These are phyloP conservation scores for Marasmius fiardii DNA, from an alignment of 1,284 basidiomycete species.

Conservation along the genomic window DNA sequence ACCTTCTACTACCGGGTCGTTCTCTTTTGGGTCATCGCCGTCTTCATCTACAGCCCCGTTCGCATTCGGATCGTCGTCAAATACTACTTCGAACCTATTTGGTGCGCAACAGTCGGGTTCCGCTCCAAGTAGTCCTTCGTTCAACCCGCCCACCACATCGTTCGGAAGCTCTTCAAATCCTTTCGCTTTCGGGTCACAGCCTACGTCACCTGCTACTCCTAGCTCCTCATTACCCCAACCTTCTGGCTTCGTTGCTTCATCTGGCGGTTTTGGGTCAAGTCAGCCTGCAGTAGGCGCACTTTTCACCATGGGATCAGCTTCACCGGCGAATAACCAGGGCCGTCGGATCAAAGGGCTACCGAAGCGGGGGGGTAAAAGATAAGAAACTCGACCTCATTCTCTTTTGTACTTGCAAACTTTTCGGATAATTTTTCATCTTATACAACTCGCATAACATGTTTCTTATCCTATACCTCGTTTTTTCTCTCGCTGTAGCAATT, in stretches of 20 bases:
- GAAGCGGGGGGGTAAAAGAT: constrained; percentile 39
- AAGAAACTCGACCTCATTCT: constrained; percentile 10
- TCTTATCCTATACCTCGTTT: neutral
- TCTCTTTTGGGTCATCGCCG: neutral
- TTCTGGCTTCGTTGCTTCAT: constrained; percentile 8
- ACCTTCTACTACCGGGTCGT: constrained; percentile 4
- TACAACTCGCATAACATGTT: neutral
- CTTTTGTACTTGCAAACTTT: constrained; percentile 7
- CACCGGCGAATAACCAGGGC: constrained; percentile 30
- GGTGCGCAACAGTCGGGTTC: constrained; percentile 26
- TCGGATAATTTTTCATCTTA: neutral
- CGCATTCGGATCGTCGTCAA: constrained; percentile 25
- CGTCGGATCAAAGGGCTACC: constrained; percentile 56
- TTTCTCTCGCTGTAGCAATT: neutral
- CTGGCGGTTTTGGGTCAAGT: constrained; percentile 32
- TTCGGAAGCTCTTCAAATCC: constrained; percentile 35
- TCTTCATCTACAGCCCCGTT: constrained; percentile 30
- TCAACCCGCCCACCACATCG: constrained; percentile 35
- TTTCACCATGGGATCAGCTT: constrained; percentile 57
- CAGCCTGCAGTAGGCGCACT: constrained; percentile 31
- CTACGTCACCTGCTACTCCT: constrained; percentile 51
- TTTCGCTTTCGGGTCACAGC: constrained; percentile 31
- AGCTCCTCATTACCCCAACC: constrained; percentile 31
- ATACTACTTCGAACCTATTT: constrained; percentile 18
- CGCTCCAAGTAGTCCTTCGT: constrained; percentile 55